Base-by-base conservation (phyloP, 768 basidiomycete species). In the Russula brevipes region DNA sequence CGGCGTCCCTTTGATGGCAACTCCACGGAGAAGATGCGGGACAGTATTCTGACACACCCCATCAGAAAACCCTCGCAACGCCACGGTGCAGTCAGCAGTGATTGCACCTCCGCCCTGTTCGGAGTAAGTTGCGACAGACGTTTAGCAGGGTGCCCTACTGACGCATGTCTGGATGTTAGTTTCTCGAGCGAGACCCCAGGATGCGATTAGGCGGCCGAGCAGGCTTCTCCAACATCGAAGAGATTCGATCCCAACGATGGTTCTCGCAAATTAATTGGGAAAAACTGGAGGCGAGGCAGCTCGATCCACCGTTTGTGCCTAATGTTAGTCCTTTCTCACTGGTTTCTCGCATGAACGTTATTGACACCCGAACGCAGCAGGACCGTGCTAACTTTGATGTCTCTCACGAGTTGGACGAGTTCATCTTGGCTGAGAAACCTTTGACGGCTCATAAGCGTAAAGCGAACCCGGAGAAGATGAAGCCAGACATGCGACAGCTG, bases 311-410 rank as follows among this genome's bases (percentile, higher is more conserved):
- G 2, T 98, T 95, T 71, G 86, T 92, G 64, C 97, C 95, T 51
- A 91, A 97, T 71, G 94, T 98, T 70, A 69, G 94, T 87, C 19
- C 41, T 36, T 2, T n/a, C 31, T 35, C 52, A 12, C 11, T 11
- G 24, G 19, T 39, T 30, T 24, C 24, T 59, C 57, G 47, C 45
- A 17, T 41, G 5, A 53, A 57, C 30, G 54, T 35, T 50, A 50
- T 24, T 69, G 65, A 63, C 46, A 60, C 41, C 41, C 19, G 24
- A 47, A 46, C 63, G 33, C 71, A 99, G 95, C 85, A 89, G 75
- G 94, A 95, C 73, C 88, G 88, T 75, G 91, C 94, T n/a, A 98
- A 99, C 74, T 99, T 98, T 74, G 96, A 99, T 72, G 88, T 97
- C 42, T 86, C 93, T 41, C 94, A 98, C 71, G 97, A 98, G 77